A percentile compares a stretch with the other conserved stretches of the same genome.
Conservation (phyloP, 2,329 filamentous ascomycete genomes). For the Xylariales sp. region DNA sequence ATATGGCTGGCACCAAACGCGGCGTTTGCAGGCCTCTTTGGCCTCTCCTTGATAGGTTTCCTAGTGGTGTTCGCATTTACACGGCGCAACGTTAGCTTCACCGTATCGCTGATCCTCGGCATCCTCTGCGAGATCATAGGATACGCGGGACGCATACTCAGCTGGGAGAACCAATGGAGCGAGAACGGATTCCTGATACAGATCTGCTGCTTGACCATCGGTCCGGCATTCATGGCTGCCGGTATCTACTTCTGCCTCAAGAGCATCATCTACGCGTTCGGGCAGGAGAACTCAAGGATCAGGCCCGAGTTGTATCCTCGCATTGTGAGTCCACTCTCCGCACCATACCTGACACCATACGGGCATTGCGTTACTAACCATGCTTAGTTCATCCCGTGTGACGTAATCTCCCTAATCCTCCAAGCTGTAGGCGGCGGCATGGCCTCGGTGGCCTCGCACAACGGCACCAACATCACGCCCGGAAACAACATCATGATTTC, state of each 20-base stretch:
- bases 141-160: conserved; percentile 53
- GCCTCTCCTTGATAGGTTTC: conserved; percentile 36
- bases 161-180: conserved; percentile 49
- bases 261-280: conserved; percentile 43
- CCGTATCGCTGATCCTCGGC: conserved; percentile 49
- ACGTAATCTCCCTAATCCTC: conserved; percentile 55
- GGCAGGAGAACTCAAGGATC: conserved; percentile 43
- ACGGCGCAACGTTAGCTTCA: conserved; percentile 46
- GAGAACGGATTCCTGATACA: conserved; percentile 48
- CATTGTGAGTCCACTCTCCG: conserved; percentile 43
- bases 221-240: conserved; percentile 60
- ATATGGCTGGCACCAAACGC: conserved; percentile 50
- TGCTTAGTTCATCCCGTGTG: conserved; percentile 56
- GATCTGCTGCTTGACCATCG: conserved; percentile 59
- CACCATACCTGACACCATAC: no score
- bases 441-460: conserved; percentile 37
- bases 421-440: conserved; percentile 58
- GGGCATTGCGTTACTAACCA: not conserved
- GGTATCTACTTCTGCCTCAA: conserved; percentile 59
- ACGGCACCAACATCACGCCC: conserved; percentile 26
- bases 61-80: conserved; percentile 36
- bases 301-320: conserved; percentile 42
- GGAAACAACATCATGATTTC: conserved; percentile 64
- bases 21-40: conserved; percentile 45
- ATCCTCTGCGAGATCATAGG: conserved; percentile 53